Base-by-base conservation (phyloP, 495 filamentous ascomycete genomes). In the Geopyxis carbonaria region DNA sequence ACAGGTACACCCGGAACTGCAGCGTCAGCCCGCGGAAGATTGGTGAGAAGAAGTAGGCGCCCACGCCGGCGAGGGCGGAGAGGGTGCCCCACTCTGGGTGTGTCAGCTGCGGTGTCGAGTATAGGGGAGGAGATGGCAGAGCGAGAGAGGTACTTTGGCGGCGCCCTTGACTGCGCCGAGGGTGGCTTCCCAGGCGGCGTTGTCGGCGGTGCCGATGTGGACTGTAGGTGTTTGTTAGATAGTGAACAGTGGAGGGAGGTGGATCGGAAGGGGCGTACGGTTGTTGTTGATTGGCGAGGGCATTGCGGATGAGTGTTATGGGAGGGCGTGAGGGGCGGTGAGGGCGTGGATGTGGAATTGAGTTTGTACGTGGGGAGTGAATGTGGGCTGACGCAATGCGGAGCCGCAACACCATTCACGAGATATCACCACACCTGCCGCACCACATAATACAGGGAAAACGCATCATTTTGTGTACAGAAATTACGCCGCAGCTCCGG, bases 1-100 rank as follows among this genome's bases (percentile, higher is more conserved):
- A 56, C 18, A 56, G 5, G 19, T 56, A 56, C 1, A 56, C 51
- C 16, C 40, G 44, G 29, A 56, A 56, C 31, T 56, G 52, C 2
- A 43, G 37, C 0, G 51, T 55, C 34, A 55, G 34, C 22, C 38
- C 38, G 5, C 52, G 43, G 14, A 56, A 51, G 5, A 56, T 20
- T 22, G 52, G 52, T 5, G 47, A 51, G n/a, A 42, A 32, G 29
- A 45, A 38, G 27, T 45, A 47, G 6, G 41, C 31, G 13, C 36
- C 29, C 33, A 44, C 35, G 8, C 38, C 51, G 5, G 39, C 44
- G 18, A 55, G 18, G n/a, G 45, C n/a, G 6, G 39, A 42, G 30
- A 55, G 8, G 10, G 45, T 34, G 3, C 51, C 47, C 51, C 52
- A 55, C n/a, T n/a, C n/a, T n/a, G n/a, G n/a, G n/a, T n/a, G n/a